Percentiles rank a stretch among this genome's conserved stretches.
Evolutionary conservation across 2,329 filamentous ascomycete genomes (phyloP).

Genomic region (Botrytis deweyae): DNA sequence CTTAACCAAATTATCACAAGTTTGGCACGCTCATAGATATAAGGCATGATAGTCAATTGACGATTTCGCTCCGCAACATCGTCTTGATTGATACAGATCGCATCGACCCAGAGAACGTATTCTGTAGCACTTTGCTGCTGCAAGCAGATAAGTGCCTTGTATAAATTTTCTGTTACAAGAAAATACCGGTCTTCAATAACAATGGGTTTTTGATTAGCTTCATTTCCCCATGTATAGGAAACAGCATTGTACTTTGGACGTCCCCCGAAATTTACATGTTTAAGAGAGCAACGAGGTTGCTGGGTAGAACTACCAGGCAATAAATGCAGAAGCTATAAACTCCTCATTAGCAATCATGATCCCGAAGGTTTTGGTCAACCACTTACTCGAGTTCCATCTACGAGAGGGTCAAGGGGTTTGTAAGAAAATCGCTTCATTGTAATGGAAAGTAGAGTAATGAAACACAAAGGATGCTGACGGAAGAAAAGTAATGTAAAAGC

Average conservation of each 20-base stretch:
- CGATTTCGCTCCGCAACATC: conserved; percentile 22
- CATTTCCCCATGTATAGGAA: conserved; percentile 35
- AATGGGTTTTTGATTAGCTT: conserved; percentile 25
- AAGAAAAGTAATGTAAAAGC: not conserved
- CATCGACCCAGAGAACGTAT: conserved; percentile 24
- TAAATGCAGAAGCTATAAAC: not conserved
- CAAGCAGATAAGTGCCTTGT: conserved; percentile 16
- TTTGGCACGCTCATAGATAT: conserved; percentile 21
- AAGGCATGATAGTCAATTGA: conserved; percentile 24
- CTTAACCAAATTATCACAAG: conserved; percentile 24
- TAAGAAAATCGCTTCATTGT: conserved; percentile 7
- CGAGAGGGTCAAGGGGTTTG: conserved; percentile 17
- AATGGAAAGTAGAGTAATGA: not conserved
- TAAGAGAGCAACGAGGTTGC: conserved; percentile 8
- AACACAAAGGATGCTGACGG: not conserved
- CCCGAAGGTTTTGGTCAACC: no score
- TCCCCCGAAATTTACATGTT: conserved; percentile 23
- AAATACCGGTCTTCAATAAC: conserved; percentile 26
- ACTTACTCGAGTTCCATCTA: conserved; percentile 22
- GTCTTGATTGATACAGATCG: conserved; percentile 26
- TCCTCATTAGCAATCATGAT: not conserved
- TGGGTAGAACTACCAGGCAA: not conserved
- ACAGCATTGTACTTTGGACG: conserved; percentile 33
- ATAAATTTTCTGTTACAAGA: conserved; percentile 13
- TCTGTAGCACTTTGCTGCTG: not conserved